Evolutionary conservation across 116 monocot species (phyloP).

Genomic region (Iris pallida): DNA sequence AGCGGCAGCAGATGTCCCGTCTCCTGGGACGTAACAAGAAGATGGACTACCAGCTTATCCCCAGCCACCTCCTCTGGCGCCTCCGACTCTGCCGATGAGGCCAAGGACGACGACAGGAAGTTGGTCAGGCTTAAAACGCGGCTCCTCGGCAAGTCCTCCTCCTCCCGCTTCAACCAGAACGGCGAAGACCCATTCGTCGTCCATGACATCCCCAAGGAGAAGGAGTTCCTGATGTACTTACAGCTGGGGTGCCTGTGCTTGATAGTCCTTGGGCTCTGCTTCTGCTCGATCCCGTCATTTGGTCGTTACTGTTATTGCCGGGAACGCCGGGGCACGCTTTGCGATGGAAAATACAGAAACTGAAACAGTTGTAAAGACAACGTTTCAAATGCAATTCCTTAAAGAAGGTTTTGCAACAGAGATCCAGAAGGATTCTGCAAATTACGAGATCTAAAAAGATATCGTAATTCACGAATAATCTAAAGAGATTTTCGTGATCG

Average conservation of each 20-base stretch:
- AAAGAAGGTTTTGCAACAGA: too few species aligned
- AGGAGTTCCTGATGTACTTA: constrained; percentile 22
- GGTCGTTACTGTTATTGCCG: constrained; percentile 19
- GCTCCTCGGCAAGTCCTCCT: constrained; percentile 6
- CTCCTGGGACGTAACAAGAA: constrained; percentile 35
- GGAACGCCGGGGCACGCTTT: too few species aligned
- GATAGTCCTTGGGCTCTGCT: constrained; percentile 47
- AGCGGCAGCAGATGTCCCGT: constrained; percentile 4
- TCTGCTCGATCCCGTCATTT: constrained; percentile 28
- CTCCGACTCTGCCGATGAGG: background rate
- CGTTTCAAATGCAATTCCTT: too few species aligned
- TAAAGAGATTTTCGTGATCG: too few species aligned
- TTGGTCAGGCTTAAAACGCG: constrained; percentile 1
- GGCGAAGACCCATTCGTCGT: constrained; percentile 48
- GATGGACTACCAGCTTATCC: constrained; percentile 44
- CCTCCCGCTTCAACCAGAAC: constrained; percentile 40
- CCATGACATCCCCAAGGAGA: constrained; percentile 42
- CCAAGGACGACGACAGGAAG: constrained; percentile 2
- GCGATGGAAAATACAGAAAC: too few species aligned
- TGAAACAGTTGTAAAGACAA: too few species aligned
- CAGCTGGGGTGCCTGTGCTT: constrained; percentile 45
- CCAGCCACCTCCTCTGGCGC: constrained; percentile 31
- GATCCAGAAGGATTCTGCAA: too few species aligned
- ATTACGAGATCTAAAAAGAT: too few species aligned
- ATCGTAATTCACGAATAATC: too few species aligned